A percentile compares a stretch with the other conserved stretches of the same genome.
Conservation (phyloP, 1,284 basidiomycete species). For the Phaffia rhodozyma region DNA sequence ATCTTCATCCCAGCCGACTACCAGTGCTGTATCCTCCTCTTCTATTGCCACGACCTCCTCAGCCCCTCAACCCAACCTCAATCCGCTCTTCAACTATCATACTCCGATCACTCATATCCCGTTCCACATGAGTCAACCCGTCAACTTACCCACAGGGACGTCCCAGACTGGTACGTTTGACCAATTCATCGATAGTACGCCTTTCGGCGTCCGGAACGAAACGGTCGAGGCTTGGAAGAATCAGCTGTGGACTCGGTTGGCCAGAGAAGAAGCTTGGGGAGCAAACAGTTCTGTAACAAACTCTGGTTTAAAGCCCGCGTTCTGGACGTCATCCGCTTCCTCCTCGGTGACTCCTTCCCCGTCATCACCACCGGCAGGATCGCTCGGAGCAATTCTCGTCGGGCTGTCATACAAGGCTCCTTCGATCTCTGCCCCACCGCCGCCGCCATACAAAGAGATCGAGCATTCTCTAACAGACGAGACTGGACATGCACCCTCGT, state of each 20-base stretch:
- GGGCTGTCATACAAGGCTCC: neutral
- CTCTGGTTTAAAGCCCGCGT: slow-evolving; percentile 23
- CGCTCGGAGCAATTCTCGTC: neutral
- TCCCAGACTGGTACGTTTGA: slow-evolving; percentile 43
- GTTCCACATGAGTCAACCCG: slow-evolving; percentile 7
- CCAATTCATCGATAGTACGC: slow-evolving; percentile 49
- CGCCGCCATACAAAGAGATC: slow-evolving; percentile 3
- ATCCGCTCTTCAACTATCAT: slow-evolving; percentile 52
- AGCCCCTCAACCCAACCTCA: slow-evolving; percentile 63
- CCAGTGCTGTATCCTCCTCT: slow-evolving; percentile 28
- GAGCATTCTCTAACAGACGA: slow-evolving; percentile 28
- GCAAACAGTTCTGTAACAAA: slow-evolving; percentile 20
- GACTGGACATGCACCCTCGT: slow-evolving; percentile 17
- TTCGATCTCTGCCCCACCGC: neutral
- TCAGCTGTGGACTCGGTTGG: slow-evolving; percentile 78
- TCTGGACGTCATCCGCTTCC: slow-evolving; percentile 8
- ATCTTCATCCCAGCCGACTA: slow-evolving; percentile 15
- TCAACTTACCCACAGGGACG: slow-evolving; percentile 21
- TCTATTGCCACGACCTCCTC: slow-evolving; percentile 30
- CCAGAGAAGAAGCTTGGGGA: slow-evolving; percentile 34
- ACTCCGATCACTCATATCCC: neutral
- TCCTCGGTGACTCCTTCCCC: neutral
- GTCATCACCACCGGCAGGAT: neutral
- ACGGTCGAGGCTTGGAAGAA: slow-evolving; percentile 66
- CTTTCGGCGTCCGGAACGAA: slow-evolving; percentile 59